Evolutionary conservation across 371 early-diverging fungal species (phyloP), one percentile per base, ranked within the genome.

Genomic region (Lichtheimia hyalospora): DNA sequence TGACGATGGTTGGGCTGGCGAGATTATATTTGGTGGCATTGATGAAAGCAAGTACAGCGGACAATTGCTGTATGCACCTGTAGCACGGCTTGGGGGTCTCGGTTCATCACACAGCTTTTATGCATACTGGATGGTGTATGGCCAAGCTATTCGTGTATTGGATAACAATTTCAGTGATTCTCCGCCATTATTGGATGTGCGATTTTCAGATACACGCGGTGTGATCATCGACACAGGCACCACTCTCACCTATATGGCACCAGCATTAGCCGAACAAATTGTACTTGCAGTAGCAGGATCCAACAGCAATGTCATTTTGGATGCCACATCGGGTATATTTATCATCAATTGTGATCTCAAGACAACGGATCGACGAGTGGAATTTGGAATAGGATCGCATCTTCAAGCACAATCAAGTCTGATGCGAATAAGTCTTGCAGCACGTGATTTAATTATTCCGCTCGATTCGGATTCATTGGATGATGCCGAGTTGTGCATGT

Each of bases 1-100:
- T 7, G 40, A 50, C 7, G 34, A 54, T 2, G 79, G 79, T 6
- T 75, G 72, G 71, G 60, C 61, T 3, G 89, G 87, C 20, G 82
- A 84, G 59, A 64, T 86, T 39, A 81, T 81, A 20, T 77, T 89
- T 68, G 86, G 85, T n/a, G 87, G 83, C 6, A 67, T 75, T n/a
- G 85, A 89, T 62, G 20, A 53, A 23, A 54, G 78, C 25, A 84
- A 82, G 63, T 86, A 75, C 58, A 72, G 66, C 2, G 87, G 88
- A 28, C 60, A 72, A 12, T 25, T 87, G 25, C 70, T 68, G 28
- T 87, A 85, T 60, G 48, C 73, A 15, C 71, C 75, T 21, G 79
- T 78, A 3, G 73, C 68, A 0, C 49, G 65, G 1, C 20, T 70
- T 1, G 25, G 39, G 34, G 34, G 34, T 8, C 34, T 34, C 34